A percentile compares a stretch with the other conserved stretches of the same genome.
Conservation (phyloP, 202 grass and related monocot species). For the Carex arenaria region DNA sequence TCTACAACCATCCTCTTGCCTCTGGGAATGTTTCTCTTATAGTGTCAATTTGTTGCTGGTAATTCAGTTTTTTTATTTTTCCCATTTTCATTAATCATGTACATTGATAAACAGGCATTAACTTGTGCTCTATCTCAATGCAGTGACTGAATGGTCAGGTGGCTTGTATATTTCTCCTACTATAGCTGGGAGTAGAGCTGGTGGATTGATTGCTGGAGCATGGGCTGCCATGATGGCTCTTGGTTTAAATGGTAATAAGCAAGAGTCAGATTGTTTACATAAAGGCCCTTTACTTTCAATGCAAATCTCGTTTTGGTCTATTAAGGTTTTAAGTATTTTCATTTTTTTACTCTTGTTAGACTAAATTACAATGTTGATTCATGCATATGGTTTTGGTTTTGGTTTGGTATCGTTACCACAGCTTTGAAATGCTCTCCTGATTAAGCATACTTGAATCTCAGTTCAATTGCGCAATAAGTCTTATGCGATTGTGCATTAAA, state of each 20-base stretch:
- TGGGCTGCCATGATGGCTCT: slow-evolving; percentile 96
- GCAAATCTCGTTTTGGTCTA: slow-evolving; percentile 4
- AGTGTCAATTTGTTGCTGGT: slow-evolving; percentile 99
- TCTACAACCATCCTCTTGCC: slow-evolving; percentile 19
- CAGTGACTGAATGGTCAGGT: slow-evolving; percentile 97
- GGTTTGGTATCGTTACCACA: neutral
- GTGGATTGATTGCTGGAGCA: slow-evolving; percentile 84
- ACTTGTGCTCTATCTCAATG: slow-evolving; percentile 16
- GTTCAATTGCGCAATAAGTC: neutral
- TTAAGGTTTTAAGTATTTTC: neutral
- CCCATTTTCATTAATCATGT: neutral
- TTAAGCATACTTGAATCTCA: neutral
- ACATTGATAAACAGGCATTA: neutral
- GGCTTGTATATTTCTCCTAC: slow-evolving; percentile 92
- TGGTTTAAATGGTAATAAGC: slow-evolving; percentile 64
- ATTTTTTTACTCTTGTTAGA: neutral
- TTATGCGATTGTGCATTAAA: neutral
- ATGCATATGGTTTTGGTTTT: neutral
- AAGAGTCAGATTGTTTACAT: neutral
- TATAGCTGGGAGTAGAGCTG: slow-evolving; percentile 89
- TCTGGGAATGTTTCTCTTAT: slow-evolving; percentile 24
- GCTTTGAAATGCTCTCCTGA: neutral
- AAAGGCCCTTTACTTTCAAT: neutral
- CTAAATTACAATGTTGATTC: neutral
- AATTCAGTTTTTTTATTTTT: slow-evolving; percentile 19